Base-by-base conservation (phyloP, 768 basidiomycete genomes). In the Mycena alexandri region DNA sequence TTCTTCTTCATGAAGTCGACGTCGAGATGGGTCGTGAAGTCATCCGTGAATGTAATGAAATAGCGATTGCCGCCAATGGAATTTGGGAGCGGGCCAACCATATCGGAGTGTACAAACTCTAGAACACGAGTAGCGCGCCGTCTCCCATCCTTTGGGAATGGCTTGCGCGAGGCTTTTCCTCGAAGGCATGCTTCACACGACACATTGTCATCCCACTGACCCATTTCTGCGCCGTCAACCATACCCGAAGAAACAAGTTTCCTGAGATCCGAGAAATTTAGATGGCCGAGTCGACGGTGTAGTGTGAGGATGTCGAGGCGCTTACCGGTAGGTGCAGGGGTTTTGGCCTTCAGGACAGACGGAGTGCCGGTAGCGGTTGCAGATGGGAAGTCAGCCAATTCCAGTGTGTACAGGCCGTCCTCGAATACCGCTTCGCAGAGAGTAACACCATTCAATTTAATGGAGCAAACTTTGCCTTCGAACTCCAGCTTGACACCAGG, bases 401-500 rank as follows among this genome's bases (percentile, higher is more conserved):
- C 21, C 7, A 22, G 46, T 3, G 46, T 47, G 46, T 55, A 55
- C 2, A 55, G 22, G 22, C 54, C 54, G 41, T 55, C 54, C 36
- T 43, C 13, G 41, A 55, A 55, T 7, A 21, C 3, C 13, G 54
- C 54, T 19, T 43, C n/a, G 11, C 54, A 55, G 14, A 55, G 24
- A 21, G 41, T 43, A 5, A 7, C 14, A 4, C 54, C 54, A 1
- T 19, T 38, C 54, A 55, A 43, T 22, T 43, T 55, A 22, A 55
- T 55, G 13, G 42, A 25, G 14, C 54, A 55, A 1, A 42, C 2
- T 9, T 2, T 25, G 0, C 54, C 41, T 10, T 55, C 22, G 24
- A 55, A 55, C 17, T 55, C 54, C 0, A 55, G 41, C 54, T 14
- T 55, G 41, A 55, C 54, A 1, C 54, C 54, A 2, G 54, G 41